Evolutionary conservation across 768 basidiomycete genomes (phyloP), one percentile per base, ranked within the genome.

Genomic region (Pleurotus giganteus): DNA sequence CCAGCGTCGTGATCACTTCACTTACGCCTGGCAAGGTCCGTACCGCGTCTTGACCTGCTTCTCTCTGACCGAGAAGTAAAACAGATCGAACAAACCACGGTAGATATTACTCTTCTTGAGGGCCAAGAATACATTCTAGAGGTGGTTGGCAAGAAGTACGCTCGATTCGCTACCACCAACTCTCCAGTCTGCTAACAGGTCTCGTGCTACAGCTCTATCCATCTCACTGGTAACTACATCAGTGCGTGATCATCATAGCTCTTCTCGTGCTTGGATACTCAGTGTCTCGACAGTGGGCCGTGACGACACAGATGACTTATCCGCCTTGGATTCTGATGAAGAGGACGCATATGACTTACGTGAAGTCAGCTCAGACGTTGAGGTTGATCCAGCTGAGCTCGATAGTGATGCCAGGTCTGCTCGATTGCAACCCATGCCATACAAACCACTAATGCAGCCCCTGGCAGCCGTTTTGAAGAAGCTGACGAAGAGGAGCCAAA

Each of bases 151-250:
- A 88, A 91, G 73, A 97, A 97, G 90, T 92, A 60, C 59, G 77
- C 44, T 49, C 17, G 32, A 47, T 53, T 23, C 49, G 44, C 45
- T 15, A 54, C 9, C 9, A 11, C 45, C 28, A 27, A 13, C 15
- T 42, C 19, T 56, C 41, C 43, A 54, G 61, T 62, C 58, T 36
- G 23, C 58, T 55, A 26, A 37, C 27, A 19, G 47, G 57, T 57
- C 26, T 56, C 27, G 12, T 24, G 53, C 51, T 5, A 2, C 53
- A 91, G 88, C 68, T 73, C 86, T 46, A 77, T 94, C 46, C 84
- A 91, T 71, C 71, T 94, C 57, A 84, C 86, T 58, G 92, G 93
- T 53, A 92, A 94, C 71, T 94, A 92, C 69, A 82, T 94, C 66
- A 83, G 89, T 88, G 69, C 42, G 76, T 65, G 36, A 56, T 51